Evolutionary conservation across 164 flowering plant genomes (phyloP), one percentile per base, ranked within the genome.

Genomic region (Vitis rotundifolia): DNA sequence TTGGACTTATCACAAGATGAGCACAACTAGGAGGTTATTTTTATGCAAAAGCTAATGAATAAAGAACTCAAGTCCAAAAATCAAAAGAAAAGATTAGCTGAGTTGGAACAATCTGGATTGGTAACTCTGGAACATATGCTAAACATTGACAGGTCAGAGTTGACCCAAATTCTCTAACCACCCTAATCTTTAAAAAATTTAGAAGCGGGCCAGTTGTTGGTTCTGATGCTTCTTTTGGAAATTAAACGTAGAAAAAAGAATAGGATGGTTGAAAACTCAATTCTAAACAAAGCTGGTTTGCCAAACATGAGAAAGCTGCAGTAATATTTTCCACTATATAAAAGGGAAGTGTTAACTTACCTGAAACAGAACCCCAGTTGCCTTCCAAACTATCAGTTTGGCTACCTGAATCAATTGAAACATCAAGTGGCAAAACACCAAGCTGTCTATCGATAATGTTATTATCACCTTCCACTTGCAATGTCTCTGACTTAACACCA

Each of bases 301-400:
- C 50, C 6, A 37, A 63, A 37, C 65, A 62, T 61, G 13, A 12
- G 11, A 47, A 47, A 44, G 4, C 10, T 47, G 9, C 22, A 52
- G 11, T 53, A 66, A 52, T 61, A 37, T 31, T 57, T 22, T 57
- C 10, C 59, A 19, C 55, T 68, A 31, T 16, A 47, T 68, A 53
- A 19, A 50, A 22, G 26, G 10, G 15, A 26, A 31, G 15, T 60
- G 64, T n/a, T 22, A 22, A 22, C 26, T 28, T 85, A 91, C 96
- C 98, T 81, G 94, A 92, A 63, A 89, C 82, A 53, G 92, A 90
- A 9, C 96, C 95, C 92, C 92, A 89, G 75, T 79, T 74, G 56
- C 81, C 88, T 58, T 89, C 94, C 73, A 89, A 55, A 70, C 94
- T 88, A 63, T 87, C 94, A 71, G 83, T 72, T 79, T 74, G 88